Evolutionary conservation across 331 rosid species (phyloP), one percentile per base, ranked within the genome.

Genomic region (Telfairia occidentalis): DNA sequence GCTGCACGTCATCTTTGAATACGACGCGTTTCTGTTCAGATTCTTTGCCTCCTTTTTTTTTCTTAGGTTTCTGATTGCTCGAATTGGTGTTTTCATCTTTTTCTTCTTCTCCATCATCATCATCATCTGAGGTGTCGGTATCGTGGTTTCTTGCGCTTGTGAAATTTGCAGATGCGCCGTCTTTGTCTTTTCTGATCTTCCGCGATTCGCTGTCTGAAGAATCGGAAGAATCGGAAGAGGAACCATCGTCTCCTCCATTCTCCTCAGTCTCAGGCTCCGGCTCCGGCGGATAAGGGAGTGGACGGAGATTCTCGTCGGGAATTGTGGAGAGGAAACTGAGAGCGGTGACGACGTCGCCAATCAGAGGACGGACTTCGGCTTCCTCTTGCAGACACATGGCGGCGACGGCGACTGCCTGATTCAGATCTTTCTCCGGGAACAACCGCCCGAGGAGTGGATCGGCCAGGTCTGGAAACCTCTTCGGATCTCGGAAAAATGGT

Each of bases 301-400:
- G 80, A 6, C 76, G 77, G 30, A 76, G 46, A 54, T 50, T 49
- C 58, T 32, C 78, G 1, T 79, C 69, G 28, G 92, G 86, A 23
- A 58, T 11, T 0, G 86, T 79, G 11, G 90, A 84, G 78, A 91
- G 96, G 75, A 91, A 94, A 72, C 96, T 87, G 5, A 94, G 83
- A 73, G 98, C 87, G 7, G 85, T 81, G 29, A 91, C 92, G 50
- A 89, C 92, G 73, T 94, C 98, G 69, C 89, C 85, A 85, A 94
- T 94, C 74, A 94, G 82, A 54, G 98, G 98, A 55, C 98, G 91
- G 0, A 87, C 97, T 52, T 81, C 82, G 43, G 92, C 63, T 85
- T 94, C 97, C 75, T 94, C 97, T 79, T 94, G 98, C 71, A 94
- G 83, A 77, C 97, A 94, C 98, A 94, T 94, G 38, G 98, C 92